phyloP scores from a whole-genome alignment of 2,329 filamentous ascomycete genomes.

The Aspergillus proliferans region DNA sequence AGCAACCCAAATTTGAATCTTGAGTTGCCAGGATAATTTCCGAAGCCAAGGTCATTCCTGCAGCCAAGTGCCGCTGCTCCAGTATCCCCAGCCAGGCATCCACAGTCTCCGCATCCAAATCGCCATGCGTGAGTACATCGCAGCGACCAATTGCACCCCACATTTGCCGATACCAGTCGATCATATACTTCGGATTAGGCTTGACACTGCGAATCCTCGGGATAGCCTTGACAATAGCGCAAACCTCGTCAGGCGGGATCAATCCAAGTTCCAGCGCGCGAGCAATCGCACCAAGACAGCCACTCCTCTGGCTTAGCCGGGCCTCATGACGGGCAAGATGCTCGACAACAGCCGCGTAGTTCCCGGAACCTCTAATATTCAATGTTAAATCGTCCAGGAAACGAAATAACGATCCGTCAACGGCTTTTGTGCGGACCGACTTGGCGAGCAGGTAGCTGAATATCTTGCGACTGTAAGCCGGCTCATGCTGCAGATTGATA shows the following conservation, averaged over 20 bases:
- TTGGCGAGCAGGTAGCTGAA: slow-evolving; percentile 25
- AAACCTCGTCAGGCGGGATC: slow-evolving; percentile 28
- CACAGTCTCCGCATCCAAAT: slow-evolving; percentile 25
- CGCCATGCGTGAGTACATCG: slow-evolving; percentile 26
- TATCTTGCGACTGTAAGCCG: slow-evolving; percentile 29
- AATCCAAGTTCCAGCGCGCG: slow-evolving; percentile 29
- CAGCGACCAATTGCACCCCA: slow-evolving; percentile 34
- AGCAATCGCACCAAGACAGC: slow-evolving; percentile 21
- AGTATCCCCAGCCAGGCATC: slow-evolving; percentile 28
- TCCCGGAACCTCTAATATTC: slow-evolving; percentile 30
- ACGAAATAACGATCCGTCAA: slow-evolving; percentile 17
- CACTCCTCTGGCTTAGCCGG: slow-evolving; percentile 11
- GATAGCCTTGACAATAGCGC: slow-evolving; percentile 24
- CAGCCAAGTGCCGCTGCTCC: slow-evolving; percentile 6
- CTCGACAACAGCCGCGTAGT: slow-evolving; percentile 27
- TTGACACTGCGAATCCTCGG: slow-evolving; percentile 12
- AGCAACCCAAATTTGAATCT: slow-evolving; percentile 4
- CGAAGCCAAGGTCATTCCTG: slow-evolving; percentile 19
- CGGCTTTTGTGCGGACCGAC: slow-evolving; percentile 5
- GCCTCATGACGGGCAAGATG: slow-evolving; percentile 15
- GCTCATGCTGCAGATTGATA: slow-evolving; percentile 30
- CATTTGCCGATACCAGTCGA: slow-evolving; percentile 22
- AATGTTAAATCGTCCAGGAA: slow-evolving; percentile 33
- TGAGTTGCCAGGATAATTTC: slow-evolving; percentile 27
- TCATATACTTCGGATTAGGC: slow-evolving; percentile 12